Base-by-base conservation (phyloP, 805 yeast genomes). In the Saccharomycodes ludwigii region DNA sequence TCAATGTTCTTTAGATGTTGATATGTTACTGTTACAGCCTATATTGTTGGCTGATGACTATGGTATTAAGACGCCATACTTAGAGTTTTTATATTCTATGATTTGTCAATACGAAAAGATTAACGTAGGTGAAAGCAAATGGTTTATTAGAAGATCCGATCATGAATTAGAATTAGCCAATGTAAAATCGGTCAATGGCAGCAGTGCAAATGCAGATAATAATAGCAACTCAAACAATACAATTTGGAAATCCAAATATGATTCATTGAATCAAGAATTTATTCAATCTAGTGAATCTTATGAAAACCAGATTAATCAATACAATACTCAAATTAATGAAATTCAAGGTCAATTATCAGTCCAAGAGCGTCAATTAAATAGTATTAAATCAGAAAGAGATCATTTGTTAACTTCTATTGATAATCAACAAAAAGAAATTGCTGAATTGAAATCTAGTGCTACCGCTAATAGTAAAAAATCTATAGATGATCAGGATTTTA, bases 31-130 rank as follows among this genome's bases (percentile, higher is more conserved):
- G 33, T 66, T 86, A 39, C 94, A 84, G 48, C 94, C 95, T 4
- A 86, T 86, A 32, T 60, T 86, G 34, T 62, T 85, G 35, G 94
- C 91, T n/a, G 95, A 85, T 57, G 95, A 85, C 50, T 71, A 71
- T 48, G 76, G 78, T 30, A 75, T 84, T 33, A 77, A 79, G 50
- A 83, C 95, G 1, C 95, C 96, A 2, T 86, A 86, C 51, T 63
- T 86, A 51, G 96, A 86, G 57, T 82, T 82, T 43, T 58, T 83
- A 35, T 86, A 83, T 50, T 84, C 94, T 3, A 68, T 75, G 33
- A 60, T 79, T 62, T 73, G 81, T 40, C 86, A 79, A 50, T 66
- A 62, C 33, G 65, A 61, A 34, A 65, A 61, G 37, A 56, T 68
- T 37, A 75, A 73, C 39, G 37, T 42, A n/a, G 60, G 61, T 18